Evolutionary conservation across 257 asterid genomes (phyloP).

Genomic region (Nyctanthes arbortristis): DNA sequence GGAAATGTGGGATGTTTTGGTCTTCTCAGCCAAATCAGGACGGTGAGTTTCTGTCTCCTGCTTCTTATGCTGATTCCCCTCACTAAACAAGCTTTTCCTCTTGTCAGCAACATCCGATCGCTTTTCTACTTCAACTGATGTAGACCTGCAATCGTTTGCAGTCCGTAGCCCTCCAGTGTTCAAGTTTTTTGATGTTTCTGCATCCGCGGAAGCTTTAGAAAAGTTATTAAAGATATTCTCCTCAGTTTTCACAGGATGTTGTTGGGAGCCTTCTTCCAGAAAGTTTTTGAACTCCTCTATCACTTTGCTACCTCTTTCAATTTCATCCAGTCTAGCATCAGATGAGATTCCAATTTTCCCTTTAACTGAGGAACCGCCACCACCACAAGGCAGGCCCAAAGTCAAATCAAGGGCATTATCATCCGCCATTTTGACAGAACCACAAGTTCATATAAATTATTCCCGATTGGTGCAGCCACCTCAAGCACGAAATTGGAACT

Average conservation of each 20-base stretch:
- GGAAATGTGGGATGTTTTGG: conserved; percentile 78
- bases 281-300: conserved; percentile 89
- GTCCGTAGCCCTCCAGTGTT: conserved; percentile 64
- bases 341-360: conserved; percentile 62
- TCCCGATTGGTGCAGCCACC: conserved; percentile 19
- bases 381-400: conserved; percentile 75
- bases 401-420: conserved; percentile 82
- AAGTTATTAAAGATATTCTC: conserved; percentile 52
- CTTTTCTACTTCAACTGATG: conserved; percentile 57
- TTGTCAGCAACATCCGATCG: conserved; percentile 60
- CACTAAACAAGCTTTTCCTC: conserved; percentile 57
- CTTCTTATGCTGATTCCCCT: conserved; percentile 60
- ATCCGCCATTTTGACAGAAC: conserved; percentile 56
- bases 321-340: conserved; percentile 57
- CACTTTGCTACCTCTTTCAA: conserved; percentile 76
- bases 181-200: conserved; percentile 60
- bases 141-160: conserved; percentile 50
- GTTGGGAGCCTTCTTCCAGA: conserved; percentile 81
- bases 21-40: conserved; percentile 52
- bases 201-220: conserved; percentile 41
- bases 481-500: conserved; percentile 14
- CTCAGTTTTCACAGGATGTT: conserved; percentile 50
- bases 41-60: conserved; percentile 53
- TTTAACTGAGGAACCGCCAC: conserved; percentile 56
- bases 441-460: conserved; percentile 4